A percentile compares a stretch with the other conserved stretches of the same genome.
Conservation (phyloP, 495 filamentous ascomycete species). For the Schizothecium vesticola region DNA sequence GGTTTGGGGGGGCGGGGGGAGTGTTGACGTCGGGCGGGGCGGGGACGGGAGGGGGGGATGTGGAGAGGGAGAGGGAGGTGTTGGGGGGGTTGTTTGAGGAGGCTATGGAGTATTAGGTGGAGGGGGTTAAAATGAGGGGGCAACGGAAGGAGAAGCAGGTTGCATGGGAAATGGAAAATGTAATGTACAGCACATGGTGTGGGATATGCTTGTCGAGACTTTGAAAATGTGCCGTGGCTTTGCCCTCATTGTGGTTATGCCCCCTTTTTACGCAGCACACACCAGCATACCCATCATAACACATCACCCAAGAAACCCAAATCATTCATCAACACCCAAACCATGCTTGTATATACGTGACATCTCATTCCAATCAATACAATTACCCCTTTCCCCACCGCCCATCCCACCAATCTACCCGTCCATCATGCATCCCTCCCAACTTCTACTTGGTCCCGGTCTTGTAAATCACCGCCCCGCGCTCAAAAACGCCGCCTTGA, state of each 20-base stretch:
- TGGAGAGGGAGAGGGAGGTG: slow-evolving; percentile 56
- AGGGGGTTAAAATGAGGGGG: neutral
- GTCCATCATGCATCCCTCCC: neutral
- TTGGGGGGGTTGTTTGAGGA: slow-evolving; percentile 47
- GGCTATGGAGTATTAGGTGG: slow-evolving; percentile 38
- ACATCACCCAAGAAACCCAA: neutral
- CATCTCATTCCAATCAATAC: slow-evolving; percentile 1
- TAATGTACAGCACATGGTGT: no score
- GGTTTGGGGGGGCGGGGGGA: slow-evolving; percentile 53
- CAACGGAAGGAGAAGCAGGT: no score
- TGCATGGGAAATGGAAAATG: no score
- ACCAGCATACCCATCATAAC: no score
- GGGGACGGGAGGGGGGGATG: slow-evolving; percentile 18
- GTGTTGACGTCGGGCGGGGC: neutral
- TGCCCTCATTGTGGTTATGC: neutral
- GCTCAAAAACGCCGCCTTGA: slow-evolving; percentile 44
- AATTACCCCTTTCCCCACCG: neutral
- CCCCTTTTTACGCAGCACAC: neutral
- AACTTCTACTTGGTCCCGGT: neutral
- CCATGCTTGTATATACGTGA: neutral
- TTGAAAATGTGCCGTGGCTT: no score
- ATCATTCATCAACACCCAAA: neutral
- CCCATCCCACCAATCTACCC: neutral
- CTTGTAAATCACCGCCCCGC: slow-evolving; percentile 31
- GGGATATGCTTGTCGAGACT: no score